Base-by-base conservation (phyloP, 1,284 basidiomycete genomes). In the Malassezia dermatis region DNA sequence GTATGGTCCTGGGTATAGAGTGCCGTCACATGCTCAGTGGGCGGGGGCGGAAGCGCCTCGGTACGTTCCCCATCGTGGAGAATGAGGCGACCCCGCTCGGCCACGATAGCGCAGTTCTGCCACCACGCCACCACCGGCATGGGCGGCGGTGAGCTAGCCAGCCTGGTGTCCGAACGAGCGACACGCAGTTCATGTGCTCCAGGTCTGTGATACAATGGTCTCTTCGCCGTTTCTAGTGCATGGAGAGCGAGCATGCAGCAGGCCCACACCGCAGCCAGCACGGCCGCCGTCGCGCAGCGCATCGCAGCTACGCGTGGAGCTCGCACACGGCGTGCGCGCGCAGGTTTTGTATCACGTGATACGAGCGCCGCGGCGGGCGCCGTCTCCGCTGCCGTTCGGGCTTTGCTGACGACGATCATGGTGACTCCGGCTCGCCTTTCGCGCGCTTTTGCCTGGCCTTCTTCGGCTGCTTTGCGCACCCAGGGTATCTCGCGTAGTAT, bases 401-500 rank as follows among this genome's bases (percentile, higher is more conserved):
- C 26, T 23, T 19, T 37, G 46, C 35, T 27, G 32, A 48, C 46
- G 17, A 46, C 31, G n/a, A 41, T 41, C 31, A 30, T 39, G 37
- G 48, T 49, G 24, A 15, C 34, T 8, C 31, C 21, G 31, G 46
- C 48, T 28, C 35, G 48, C 31, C 34, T 31, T 32, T 32, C 30
- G 21, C 46, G 46, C 23, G 34, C 34, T 7, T 10, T 39, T 27
- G 41, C 27, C 21, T 27, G 27, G 24, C 41, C 41, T 13, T n/a
- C 41, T 24, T 27, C 27, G 24, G 41, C 41, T 27, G 27, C 31
- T 23, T 15, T 49, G 48, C 48, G 17, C 48, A 17, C 37, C 21
- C 24, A 28, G 11, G 31, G 48, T 21, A 17, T n/a, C 15, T 39
- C 23, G 21, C 54, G 54, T 39, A 26, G 13, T 42, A 37, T 57